Base-by-base conservation (phyloP, 1,284 basidiomycete genomes). In the Cryptococcus sp. region DNA sequence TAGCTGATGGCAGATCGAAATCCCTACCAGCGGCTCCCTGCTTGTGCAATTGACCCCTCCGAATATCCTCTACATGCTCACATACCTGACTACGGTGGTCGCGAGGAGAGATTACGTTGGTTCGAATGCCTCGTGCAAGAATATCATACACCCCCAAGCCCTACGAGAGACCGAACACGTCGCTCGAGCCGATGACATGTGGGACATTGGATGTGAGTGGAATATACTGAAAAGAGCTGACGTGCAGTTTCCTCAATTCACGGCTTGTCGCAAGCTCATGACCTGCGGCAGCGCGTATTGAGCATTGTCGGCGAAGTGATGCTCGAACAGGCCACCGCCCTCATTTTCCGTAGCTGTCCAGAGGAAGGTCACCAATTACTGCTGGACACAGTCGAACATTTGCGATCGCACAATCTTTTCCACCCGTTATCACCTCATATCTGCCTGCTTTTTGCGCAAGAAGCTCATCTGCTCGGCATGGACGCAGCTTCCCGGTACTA, bases 181-280 rank as follows among this genome's bases (percentile, higher is more conserved):
- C 2, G 68, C 68, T 15, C 46, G 63, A 6, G 51, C 57, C 0
- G 70, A 68, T 2, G 74, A 75, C 50, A 61, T 73, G 55, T 77
- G 75, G 75, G 74, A 77, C 52, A 46, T 51, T n/a, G 67, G 67
- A 41, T 75, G 75, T 76, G 52, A 68, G 73, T 59, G 16, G 1
- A 7, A 19, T 6, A 3, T 23, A 13, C 26, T 29, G n/a, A 6
- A 43, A 44, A 7, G 15, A 45, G 19, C n/a, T 55, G 29, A 46
- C 15, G 16, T 46, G 8, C 51, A 74, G 73, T 75, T 57, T 59
- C 64, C 1, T 16, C 51, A 0, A 16, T 40, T 4, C 73, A 75
- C 29, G 67, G 67, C 6, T 43, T 68, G 3, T 54, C 60, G 1
- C 54, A 69, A 11, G 68, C 63, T 1, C 16, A 60, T 3, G 26